A percentile compares a stretch with the other conserved stretches of the same genome.
These are phyloP conservation scores for Syncephalastrum monosporum DNA, from an alignment of 371 early-diverging fungal species.

Conservation along the genomic window DNA sequence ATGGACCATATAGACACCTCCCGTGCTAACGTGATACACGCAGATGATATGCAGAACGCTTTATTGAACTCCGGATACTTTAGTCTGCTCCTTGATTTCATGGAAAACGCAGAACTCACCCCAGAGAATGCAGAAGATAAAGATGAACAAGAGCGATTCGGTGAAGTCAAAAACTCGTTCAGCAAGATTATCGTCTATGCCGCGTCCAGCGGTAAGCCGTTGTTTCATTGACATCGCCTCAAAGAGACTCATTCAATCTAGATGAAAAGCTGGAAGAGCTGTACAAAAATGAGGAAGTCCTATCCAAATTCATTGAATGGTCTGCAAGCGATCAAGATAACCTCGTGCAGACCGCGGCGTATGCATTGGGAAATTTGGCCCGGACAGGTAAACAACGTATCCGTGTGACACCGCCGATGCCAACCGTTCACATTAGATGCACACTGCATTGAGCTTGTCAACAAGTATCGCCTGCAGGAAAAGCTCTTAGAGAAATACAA, in stretches of 20 bases:
- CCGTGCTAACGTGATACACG: constrained; percentile 5
- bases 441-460: constrained; percentile 59
- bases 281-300: constrained; percentile 39
- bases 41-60: constrained; percentile 43
- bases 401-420: no score
- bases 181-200: constrained; percentile 48
- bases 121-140: constrained; percentile 39
- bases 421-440: constrained; percentile 31
- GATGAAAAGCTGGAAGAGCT: constrained; percentile 52
- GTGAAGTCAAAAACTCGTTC: constrained; percentile 41
- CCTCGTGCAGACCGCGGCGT: constrained; percentile 46
- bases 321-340: constrained; percentile 27
- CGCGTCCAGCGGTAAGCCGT: constrained; percentile 40
- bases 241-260: constrained; percentile 6
- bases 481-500: constrained; percentile 46
- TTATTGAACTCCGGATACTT: constrained; percentile 40
- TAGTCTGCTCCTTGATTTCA: constrained; percentile 38
- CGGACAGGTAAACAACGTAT: constrained; percentile 43
- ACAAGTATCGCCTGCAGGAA: constrained; percentile 47
- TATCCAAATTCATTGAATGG: constrained; percentile 51
- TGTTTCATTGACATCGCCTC: not conserved
- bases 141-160: constrained; percentile 50
- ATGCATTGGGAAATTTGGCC: constrained; percentile 63
- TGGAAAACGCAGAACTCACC: constrained; percentile 37
- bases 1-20: not conserved